Conservation (phyloP, 1,284 basidiomycete species). For the Afroboletus lepidellus region DNA sequence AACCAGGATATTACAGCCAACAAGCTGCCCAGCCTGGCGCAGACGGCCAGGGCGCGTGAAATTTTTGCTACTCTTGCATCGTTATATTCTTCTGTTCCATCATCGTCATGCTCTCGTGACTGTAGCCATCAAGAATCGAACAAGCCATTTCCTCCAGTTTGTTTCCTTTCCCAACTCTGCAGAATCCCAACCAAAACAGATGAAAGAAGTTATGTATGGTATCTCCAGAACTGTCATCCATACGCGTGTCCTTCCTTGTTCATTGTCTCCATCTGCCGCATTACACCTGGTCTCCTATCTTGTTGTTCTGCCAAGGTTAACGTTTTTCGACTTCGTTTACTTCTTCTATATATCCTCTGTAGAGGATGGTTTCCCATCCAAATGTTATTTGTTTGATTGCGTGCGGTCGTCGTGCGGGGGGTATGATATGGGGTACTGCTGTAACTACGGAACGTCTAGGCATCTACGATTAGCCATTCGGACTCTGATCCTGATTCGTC, state of each 20-base stretch:
- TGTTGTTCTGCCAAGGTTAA: slow-evolving; percentile 23
- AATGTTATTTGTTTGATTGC: slow-evolving; percentile 25
- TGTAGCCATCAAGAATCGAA: slow-evolving; percentile 34
- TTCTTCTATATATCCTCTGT: slow-evolving; percentile 30
- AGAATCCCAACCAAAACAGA: slow-evolving; percentile 29
- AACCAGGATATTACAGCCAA: slow-evolving; percentile 73
- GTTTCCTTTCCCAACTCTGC: slow-evolving; percentile 23
- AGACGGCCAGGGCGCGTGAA: slow-evolving; percentile 63
- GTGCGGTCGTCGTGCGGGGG: slow-evolving; percentile 6
- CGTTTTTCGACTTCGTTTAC: slow-evolving; percentile 19
- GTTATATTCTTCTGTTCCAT: slow-evolving; percentile 28
- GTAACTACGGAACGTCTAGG: slow-evolving; percentile 15
- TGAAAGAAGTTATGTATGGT: slow-evolving; percentile 36
- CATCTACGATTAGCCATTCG: slow-evolving; percentile 80
- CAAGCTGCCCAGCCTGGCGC: slow-evolving; percentile 60
- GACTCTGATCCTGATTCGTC: slow-evolving; percentile 74
- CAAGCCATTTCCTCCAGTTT: slow-evolving; percentile 22
- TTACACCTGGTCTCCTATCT: slow-evolving; percentile 15
- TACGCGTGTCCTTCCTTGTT: slow-evolving; percentile 26
- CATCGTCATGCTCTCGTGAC: slow-evolving; percentile 29
- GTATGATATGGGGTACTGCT: slow-evolving; percentile 21
- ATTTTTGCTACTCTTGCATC: slow-evolving; percentile 29
- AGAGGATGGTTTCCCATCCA: slow-evolving; percentile 32
- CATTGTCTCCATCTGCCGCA: slow-evolving; percentile 24
- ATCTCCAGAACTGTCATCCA: slow-evolving; percentile 31